A percentile compares a stretch with the other conserved stretches of the same genome.
Evolutionary conservation across 73 alveolate species (phyloP).

Genomic region (Durusdinium trenchii): DNA sequence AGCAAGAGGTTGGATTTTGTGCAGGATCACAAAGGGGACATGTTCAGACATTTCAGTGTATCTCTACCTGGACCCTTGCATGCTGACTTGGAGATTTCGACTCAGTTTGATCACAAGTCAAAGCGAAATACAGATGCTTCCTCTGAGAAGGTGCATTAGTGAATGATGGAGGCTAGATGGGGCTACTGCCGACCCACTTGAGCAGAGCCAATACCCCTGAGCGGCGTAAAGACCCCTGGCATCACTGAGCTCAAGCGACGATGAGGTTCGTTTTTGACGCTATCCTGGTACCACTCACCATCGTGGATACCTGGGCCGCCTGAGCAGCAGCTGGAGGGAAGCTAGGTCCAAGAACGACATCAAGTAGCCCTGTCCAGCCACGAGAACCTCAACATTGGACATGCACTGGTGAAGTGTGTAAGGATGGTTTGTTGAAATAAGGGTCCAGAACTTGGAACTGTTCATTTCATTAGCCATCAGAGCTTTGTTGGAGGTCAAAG

Average conservation of each 20-base stretch:
- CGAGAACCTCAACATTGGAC: no score
- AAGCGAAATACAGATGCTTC: background rate
- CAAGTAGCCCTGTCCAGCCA: no score
- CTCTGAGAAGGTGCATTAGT: background rate
- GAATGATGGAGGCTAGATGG: no score
- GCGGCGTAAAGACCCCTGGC: background rate
- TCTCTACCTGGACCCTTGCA: background rate
- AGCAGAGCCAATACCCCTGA: no score
- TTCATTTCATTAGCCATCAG: no score
- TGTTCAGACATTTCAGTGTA: background rate
- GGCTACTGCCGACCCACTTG: no score
- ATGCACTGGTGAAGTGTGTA: no score
- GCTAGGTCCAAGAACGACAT: no score
- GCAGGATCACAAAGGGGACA: background rate
- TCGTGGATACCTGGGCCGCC: slow-evolving; percentile 1
- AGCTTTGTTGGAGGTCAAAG: no score
- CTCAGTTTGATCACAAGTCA: background rate
- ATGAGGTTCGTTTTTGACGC: slow-evolving; percentile 44
- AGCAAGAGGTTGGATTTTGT: background rate
- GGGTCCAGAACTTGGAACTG: no score
- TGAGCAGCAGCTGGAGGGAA: no score
- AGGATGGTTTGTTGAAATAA: no score
- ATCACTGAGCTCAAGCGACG: background rate
- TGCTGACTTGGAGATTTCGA: background rate
- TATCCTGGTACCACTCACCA: slow-evolving; percentile 28